phyloP scores from a whole-genome alignment of 805 yeast species.

The Starmerella asiatica region DNA sequence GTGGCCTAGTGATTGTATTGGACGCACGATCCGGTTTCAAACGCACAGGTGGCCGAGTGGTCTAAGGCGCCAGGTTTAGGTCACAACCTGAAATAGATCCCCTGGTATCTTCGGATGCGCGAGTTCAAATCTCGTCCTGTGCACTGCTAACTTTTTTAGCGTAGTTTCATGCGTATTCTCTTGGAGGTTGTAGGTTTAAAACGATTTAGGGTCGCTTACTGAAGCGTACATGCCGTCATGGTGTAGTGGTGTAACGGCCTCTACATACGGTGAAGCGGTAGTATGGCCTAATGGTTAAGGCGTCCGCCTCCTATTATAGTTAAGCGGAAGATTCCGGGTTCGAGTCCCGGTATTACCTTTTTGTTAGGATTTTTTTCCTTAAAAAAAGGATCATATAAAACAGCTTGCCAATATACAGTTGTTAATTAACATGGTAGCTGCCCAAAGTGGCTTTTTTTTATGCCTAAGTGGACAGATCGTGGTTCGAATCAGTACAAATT shows the following conservation, averaged over 20 bases:
- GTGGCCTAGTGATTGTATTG: not conserved
- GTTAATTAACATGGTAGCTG: not conserved
- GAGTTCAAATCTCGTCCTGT: slow-evolving; percentile 23
- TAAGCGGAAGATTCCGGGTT: slow-evolving; percentile 53
- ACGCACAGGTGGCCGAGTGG: slow-evolving; percentile 23
- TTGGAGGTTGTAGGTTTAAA: not conserved
- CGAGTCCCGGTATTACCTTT: slow-evolving; percentile 45
- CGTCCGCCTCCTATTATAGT: slow-evolving; percentile 44
- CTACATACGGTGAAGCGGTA: slow-evolving; percentile 7
- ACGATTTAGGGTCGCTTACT: not conserved
- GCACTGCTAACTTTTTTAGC: too few species aligned
- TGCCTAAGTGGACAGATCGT: too few species aligned
- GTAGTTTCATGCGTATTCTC: too few species aligned
- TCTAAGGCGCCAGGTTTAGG: slow-evolving; percentile 24
- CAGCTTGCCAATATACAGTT: not conserved
- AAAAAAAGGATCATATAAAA: not conserved
- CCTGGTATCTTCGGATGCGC: slow-evolving; percentile 24
- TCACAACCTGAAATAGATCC: slow-evolving; percentile 19
- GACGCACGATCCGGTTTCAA: slow-evolving; percentile 1
- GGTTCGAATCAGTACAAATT: too few species aligned
- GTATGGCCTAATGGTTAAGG: slow-evolving; percentile 49
- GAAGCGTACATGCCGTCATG: slow-evolving; percentile 1
- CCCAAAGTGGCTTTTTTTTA: not conserved
- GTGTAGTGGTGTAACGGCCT: slow-evolving; percentile 3
- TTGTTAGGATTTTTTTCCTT: not conserved